A percentile compares a stretch with the other conserved stretches of the same genome.
Evolutionary conservation across 2,329 filamentous ascomycete genomes (phyloP).

Genomic region (Epichloe uncinata): DNA sequence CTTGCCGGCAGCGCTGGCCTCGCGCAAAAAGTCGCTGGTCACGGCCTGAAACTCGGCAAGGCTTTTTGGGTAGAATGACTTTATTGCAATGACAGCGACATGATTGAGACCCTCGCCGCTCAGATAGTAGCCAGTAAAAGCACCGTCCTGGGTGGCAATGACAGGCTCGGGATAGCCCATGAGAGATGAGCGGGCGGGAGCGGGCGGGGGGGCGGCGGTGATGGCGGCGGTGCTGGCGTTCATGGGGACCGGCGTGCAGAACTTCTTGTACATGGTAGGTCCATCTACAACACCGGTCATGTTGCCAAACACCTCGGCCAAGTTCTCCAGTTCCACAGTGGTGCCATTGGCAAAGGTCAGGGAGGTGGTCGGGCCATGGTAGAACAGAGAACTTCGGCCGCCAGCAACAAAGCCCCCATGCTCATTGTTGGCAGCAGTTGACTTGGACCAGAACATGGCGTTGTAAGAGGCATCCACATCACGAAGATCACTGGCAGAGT

Average conservation of each 20-base stretch:
- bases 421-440: conserved; percentile 6
- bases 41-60: conserved; percentile 22
- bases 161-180: conserved; percentile 18
- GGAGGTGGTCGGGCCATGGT: conserved; percentile 20
- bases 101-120: conserved; percentile 21
- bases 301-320: conserved; percentile 16
- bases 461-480: conserved; percentile 23
- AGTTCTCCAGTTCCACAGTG: conserved; percentile 16
- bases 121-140: conserved; percentile 21
- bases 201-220: not conserved
- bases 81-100: conserved; percentile 16
- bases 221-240: not conserved
- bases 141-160: conserved; percentile 11
- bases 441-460: conserved; percentile 21
- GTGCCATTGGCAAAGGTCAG: conserved; percentile 25
- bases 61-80: conserved; percentile 15
- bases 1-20: conserved; percentile 33
- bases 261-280: conserved; percentile 19
- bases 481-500: conserved; percentile 10
- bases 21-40: conserved; percentile 21
- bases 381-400: conserved; percentile 16
- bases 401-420: conserved; percentile 18
- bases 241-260: conserved; percentile 15
- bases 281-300: conserved; percentile 20
- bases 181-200: not conserved